These are phyloP conservation scores for Neodidymelliopsis sp. DNA, from an alignment of 2,329 filamentous ascomycete genomes.

Conservation along the genomic window DNA sequence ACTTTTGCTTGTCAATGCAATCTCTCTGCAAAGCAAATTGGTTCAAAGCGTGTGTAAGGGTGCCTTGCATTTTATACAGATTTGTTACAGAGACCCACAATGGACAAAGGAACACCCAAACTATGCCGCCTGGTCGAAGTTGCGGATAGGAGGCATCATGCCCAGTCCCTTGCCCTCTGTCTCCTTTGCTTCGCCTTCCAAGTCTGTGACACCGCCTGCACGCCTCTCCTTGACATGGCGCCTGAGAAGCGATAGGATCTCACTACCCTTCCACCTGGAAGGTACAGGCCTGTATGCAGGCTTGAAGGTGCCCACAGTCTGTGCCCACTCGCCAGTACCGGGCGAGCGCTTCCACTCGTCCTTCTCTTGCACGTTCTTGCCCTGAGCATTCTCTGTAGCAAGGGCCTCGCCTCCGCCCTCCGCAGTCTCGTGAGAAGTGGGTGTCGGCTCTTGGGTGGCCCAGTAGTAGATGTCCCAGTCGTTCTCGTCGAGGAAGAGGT, in stretches of 20 bases:
- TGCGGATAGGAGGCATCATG: conserved; percentile 60
- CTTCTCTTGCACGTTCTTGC: conserved; percentile 53
- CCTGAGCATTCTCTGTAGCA: conserved; percentile 55
- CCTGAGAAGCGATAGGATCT: conserved; percentile 78
- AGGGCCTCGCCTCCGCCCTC: conserved; percentile 59
- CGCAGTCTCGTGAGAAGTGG: conserved; percentile 64
- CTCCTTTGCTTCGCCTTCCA: conserved; percentile 44
- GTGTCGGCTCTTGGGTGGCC: conserved; percentile 83
- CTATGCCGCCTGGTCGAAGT: conserved; percentile 49
- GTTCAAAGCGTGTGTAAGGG: too few species aligned
- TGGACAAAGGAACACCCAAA: background rate
- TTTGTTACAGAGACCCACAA: conserved; percentile 8
- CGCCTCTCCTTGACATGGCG: conserved; percentile 79
- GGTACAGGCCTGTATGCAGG: conserved; percentile 93
- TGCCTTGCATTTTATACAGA: conserved; percentile 8
- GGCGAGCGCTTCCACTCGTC: conserved; percentile 60
- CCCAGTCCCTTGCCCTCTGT: conserved; percentile 51
- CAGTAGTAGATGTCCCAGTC: conserved; percentile 99
- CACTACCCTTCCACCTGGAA: conserved; percentile 80
- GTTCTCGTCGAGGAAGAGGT: conserved; percentile 95
- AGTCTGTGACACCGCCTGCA: conserved; percentile 62
- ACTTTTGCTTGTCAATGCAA: too few species aligned
- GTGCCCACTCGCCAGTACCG: conserved; percentile 86
- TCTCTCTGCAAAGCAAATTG: too few species aligned
- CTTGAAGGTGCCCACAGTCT: conserved; percentile 93